Evolutionary conservation across 2,329 filamentous ascomycete genomes (phyloP), one percentile per base, ranked within the genome.

Genomic region (Colletotrichum incanum): DNA sequence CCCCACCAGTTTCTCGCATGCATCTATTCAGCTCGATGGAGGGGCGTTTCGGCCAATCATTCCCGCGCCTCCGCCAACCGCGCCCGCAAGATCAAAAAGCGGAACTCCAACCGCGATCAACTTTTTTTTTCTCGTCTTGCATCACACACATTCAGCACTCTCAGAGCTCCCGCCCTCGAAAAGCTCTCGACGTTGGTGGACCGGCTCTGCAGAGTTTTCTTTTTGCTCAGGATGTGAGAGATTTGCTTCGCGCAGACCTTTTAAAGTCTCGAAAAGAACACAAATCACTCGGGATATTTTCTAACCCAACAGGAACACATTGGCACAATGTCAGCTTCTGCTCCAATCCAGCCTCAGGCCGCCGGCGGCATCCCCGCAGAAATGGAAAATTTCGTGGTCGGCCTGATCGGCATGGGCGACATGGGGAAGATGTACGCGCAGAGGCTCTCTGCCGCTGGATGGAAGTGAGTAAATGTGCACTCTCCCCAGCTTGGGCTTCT

Each of bases 341-440:
- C 50, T 68, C 56, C 65, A 43, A 20, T 9, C 31, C 49, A 50
- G 43, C 62, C 67, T 31, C 64, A 66, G 63, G 55, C 72, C 34
- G 67, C 72, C 49, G 72, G 70, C 55, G 52, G 76, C 56, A 72
- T 83, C 74, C 84, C 85, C 23, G 73, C 78, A 18, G 85, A 79
- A 75, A 90, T 90, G 92, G 90, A 92, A 77, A 87, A 89, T 79
- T 94, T 94, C 81, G 91, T 93, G 74, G 90, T 99, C 76, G 96
- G 96, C 76, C 93, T 99, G 80, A 99, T 99, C 81, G 96, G 96
- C 73, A 98, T 99, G 95, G 96, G 96, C 75, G 96, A 98, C 80
- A 99, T 99, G 96, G 96, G 96, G 79, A 97, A 93, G 89, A 97
- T 99, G 94, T 99, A 99, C 83, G 94, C 96, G 79, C 91, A 93